Conservation (phyloP, 225 moss, liverwort and hornwort species). For the Marchantia paleacea region DNA sequence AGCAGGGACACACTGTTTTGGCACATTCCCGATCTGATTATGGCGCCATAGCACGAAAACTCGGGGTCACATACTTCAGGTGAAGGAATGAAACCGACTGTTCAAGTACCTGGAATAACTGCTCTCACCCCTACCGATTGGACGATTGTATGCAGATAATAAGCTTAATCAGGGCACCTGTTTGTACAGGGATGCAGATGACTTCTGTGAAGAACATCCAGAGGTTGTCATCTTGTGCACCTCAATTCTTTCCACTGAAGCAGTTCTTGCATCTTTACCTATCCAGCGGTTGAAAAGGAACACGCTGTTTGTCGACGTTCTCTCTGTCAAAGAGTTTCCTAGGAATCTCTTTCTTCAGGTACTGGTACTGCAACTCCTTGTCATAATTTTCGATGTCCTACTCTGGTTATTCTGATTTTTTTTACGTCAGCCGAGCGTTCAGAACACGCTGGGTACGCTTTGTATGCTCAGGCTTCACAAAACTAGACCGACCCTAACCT, state of each 20-base stretch:
- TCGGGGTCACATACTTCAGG: constrained; percentile 66
- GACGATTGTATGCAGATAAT: not conserved
- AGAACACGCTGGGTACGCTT: not conserved
- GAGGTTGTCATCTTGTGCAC: constrained; percentile 91
- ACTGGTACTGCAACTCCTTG: not conserved
- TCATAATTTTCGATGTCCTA: not conserved
- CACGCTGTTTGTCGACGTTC: constrained; percentile 94
- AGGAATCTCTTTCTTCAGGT: constrained; percentile 89
- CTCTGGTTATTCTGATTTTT: not conserved
- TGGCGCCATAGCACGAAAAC: constrained; percentile 44
- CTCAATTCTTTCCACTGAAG: constrained; percentile 87
- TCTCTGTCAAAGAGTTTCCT: constrained; percentile 97
- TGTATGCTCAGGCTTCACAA: not conserved
- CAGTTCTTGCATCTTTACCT: constrained; percentile 69
- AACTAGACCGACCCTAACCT: not conserved
- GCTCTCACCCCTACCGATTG: not conserved
- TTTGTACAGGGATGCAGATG: constrained; percentile 77
- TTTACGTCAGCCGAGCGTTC: not conserved
- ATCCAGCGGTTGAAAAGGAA: constrained; percentile 85
- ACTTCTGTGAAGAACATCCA: constrained; percentile 99
- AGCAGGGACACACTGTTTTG: constrained; percentile 83
- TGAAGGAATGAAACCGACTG: not conserved
- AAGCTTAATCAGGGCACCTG: constrained; percentile 8
- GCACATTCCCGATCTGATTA: constrained; percentile 88
- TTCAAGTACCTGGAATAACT: too few species aligned